Conservation (phyloP, 176 grass and related monocot species). For the Musa troglodytarum region DNA sequence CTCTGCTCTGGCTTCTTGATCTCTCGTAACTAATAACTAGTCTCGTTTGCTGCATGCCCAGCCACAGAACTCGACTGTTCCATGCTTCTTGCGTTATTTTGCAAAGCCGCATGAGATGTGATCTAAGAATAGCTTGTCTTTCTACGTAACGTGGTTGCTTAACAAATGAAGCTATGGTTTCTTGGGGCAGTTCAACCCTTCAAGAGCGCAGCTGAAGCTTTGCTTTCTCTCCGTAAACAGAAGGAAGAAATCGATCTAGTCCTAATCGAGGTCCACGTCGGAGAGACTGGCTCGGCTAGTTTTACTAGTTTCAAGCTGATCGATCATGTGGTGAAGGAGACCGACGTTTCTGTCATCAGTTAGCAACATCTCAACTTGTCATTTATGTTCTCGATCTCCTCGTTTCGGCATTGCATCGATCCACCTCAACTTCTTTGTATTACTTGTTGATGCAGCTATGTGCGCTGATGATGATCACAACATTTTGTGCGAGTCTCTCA, state of each 20-base stretch:
- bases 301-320: background rate
- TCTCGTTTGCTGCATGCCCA: no score
- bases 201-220: background rate
- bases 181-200: background rate
- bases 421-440: background rate
- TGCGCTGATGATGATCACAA: background rate
- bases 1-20: no score
- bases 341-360: conserved; percentile 2
- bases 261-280: background rate
- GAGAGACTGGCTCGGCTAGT: background rate
- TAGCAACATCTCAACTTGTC: background rate
- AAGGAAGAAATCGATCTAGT: background rate
- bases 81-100: no score
- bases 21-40: no score
- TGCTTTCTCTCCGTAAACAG: background rate
- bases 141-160: no score
- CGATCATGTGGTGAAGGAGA: background rate
- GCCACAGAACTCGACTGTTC: no score
- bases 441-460: background rate
- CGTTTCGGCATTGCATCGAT: no score
- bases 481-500: background rate
- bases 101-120: no score
- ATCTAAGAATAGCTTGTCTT: no score
- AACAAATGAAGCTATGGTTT: no score
- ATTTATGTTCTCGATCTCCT: no score